Evolutionary conservation across 257 asterid genomes (phyloP).

Genomic region (Nicotiana undulata): DNA sequence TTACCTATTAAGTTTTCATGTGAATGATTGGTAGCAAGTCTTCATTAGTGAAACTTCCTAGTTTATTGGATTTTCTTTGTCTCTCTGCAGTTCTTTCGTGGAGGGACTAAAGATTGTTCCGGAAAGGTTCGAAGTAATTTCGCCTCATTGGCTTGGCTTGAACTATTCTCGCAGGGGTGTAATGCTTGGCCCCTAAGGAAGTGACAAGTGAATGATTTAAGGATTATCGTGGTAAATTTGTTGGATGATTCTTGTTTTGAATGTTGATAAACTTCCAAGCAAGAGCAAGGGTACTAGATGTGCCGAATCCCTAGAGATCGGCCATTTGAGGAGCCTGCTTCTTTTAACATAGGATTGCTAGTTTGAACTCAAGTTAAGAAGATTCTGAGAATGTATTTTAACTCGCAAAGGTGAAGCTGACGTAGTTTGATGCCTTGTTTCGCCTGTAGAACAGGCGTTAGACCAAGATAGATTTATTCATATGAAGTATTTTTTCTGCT

Average conservation of each 20-base stretch:
- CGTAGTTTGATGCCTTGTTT: neutral
- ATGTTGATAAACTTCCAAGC: slow-evolving; percentile 16
- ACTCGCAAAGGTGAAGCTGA: neutral
- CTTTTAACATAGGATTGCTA: slow-evolving; percentile 14
- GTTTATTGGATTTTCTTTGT: neutral
- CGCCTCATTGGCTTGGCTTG: slow-evolving; percentile 41
- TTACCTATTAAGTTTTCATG: neutral
- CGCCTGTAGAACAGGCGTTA: neutral
- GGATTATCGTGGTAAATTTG: slow-evolving; percentile 15
- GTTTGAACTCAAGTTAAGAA: neutral
- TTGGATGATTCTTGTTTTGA: slow-evolving; percentile 15
- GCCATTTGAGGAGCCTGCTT: slow-evolving; percentile 11
- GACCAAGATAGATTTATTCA: neutral
- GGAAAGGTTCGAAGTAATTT: slow-evolving; percentile 11
- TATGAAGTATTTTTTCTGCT: neutral
- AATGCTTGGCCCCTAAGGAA: slow-evolving; percentile 32
- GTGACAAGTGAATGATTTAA: slow-evolving; percentile 19
- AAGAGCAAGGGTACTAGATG: slow-evolving; percentile 7
- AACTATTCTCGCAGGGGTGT: slow-evolving; percentile 60
- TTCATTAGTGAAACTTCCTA: neutral
- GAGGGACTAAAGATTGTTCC: neutral
- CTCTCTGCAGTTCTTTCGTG: neutral
- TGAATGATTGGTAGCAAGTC: neutral
- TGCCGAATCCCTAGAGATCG: slow-evolving; percentile 13
- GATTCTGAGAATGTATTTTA: neutral